These are phyloP conservation scores for Didymella glomerata DNA, from an alignment of 2,329 filamentous ascomycete genomes.

Conservation along the genomic window DNA sequence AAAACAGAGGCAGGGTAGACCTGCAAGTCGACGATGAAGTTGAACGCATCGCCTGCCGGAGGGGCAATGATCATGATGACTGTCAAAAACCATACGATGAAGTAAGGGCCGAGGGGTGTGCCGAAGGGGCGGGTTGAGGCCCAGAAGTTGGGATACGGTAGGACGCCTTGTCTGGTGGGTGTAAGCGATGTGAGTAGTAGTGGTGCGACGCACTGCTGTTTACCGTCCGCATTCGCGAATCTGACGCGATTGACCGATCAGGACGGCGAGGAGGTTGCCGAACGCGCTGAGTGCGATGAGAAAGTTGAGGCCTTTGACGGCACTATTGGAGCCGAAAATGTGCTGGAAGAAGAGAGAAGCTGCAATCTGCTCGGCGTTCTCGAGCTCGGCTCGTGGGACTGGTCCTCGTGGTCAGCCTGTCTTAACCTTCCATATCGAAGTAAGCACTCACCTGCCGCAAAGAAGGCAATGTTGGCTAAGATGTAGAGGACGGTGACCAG, in stretches of 20 bases:
- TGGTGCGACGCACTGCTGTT: fast-evolving
- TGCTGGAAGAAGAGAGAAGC: slow-evolving; percentile 66
- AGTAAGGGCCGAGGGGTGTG: slow-evolving; percentile 67
- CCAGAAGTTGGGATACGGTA: slow-evolving; percentile 69
- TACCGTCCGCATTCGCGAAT: slow-evolving; percentile 66
- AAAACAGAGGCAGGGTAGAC: slow-evolving; percentile 69
- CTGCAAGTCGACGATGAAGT: slow-evolving; percentile 66
- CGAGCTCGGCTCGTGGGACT: slow-evolving; percentile 62
- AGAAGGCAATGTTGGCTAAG: slow-evolving; percentile 68
- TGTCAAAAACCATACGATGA: slow-evolving; percentile 66
- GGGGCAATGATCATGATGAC: slow-evolving; percentile 68
- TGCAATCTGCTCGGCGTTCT: slow-evolving; percentile 61
- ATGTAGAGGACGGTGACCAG: slow-evolving; percentile 64
- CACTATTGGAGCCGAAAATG: slow-evolving; percentile 61
- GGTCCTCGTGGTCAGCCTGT: not conserved
- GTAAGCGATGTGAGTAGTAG: not conserved
- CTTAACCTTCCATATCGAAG: too few relatives aligned
- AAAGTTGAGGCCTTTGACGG: slow-evolving; percentile 64
- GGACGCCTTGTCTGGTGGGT: slow-evolving; percentile 61
- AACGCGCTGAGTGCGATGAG: slow-evolving; percentile 66
- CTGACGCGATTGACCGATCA: slow-evolving; percentile 64
- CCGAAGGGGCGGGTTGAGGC: slow-evolving; percentile 68
- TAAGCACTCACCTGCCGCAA: slow-evolving; percentile 57
- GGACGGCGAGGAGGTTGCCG: slow-evolving; percentile 65
- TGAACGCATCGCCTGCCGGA: slow-evolving; percentile 69